Base-by-base conservation (phyloP, 495 filamentous ascomycete species). In the Neurospora sp. region DNA sequence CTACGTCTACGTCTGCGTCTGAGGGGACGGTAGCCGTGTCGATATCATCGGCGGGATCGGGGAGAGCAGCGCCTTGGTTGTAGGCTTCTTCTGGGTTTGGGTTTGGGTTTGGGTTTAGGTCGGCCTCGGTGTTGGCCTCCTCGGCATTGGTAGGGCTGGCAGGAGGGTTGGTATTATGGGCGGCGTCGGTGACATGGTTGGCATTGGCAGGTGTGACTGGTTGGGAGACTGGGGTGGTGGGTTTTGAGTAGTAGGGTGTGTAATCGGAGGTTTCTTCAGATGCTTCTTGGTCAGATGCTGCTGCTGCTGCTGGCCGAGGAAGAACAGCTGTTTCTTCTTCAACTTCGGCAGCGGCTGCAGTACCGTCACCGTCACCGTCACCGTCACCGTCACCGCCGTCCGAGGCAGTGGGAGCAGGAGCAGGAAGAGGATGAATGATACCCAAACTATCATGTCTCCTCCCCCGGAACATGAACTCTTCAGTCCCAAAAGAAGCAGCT, bases 361-460 rank as follows among this genome's bases (percentile, higher is more conserved):
- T n/a, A 20, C n/a, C 0, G 3, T 48, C n/a, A 48, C 3, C n/a
- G 0, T 20, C 16, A 20, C n/a, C 0, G 3, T 48, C n/a, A 48
- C 3, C n/a, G 0, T 20, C 16, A 20, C n/a, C 0, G 3, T 48
- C n/a, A 48, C 3, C n/a, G 0, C 11, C 16, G n/a, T 48, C n/a
- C 1, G 44, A 4, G 8, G 8, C 8, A 3, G 20, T 1, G 27
- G 27, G 27, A 2, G 27, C n/a, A n/a, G n/a, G 27, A 59, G 11
- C 2, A 59, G 48, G 48, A 27, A 2, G 27, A 27, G 27, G 27
- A 27, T 27, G 27, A 2, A 27, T 27, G 27, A 65, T 65, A 6
- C 53, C 53, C 27, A 65, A 35, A 65, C 53, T 65, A 35, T 65
- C 53, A 31, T 27, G 48, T 31, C 48, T 61, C 12, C 48, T 59